Evolutionary conservation across 495 filamentous ascomycete genomes (phyloP).

Genomic region (Immersiella caudata): DNA sequence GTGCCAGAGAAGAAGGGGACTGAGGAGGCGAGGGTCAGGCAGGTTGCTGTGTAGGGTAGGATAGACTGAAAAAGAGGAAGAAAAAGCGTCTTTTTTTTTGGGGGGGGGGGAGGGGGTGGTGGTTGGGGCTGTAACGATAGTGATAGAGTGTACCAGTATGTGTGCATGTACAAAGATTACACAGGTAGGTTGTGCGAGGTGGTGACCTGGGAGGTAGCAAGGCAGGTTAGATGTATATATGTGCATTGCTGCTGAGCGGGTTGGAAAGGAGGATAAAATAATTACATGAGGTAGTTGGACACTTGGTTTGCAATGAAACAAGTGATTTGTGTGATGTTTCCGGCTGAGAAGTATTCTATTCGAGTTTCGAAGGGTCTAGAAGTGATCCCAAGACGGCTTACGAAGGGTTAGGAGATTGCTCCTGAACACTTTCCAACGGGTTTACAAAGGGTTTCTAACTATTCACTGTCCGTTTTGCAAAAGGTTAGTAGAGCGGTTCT

Average conservation of each 20-base stretch:
- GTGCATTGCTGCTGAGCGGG: not conserved
- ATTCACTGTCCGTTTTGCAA: too few species aligned
- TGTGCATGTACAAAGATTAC: not conserved
- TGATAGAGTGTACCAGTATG: not conserved
- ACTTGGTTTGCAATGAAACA: too few species aligned
- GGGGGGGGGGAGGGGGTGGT: too few species aligned
- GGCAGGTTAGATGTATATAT: not conserved
- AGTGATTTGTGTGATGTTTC: too few species aligned
- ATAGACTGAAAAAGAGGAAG: not conserved
- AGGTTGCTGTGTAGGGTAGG: conserved; percentile 23
- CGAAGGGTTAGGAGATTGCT: too few species aligned
- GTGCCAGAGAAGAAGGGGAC: conserved; percentile 30
- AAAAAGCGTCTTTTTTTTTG: not conserved
- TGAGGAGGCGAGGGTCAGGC: conserved; percentile 38
- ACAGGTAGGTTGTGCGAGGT: not conserved
- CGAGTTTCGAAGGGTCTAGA: too few species aligned
- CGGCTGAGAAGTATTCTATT: too few species aligned
- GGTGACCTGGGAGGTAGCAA: not conserved
- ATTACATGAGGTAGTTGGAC: not conserved
- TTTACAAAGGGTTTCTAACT: too few species aligned
- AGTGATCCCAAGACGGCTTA: too few species aligned
- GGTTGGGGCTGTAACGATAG: too few species aligned
- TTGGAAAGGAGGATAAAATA: not conserved
- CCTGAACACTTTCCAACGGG: too few species aligned
- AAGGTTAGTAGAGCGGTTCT: too few species aligned